A percentile compares a stretch with the other conserved stretches of the same genome.
phyloP scores from a whole-genome alignment of 441 rosid genomes.

The Croton setiger region DNA sequence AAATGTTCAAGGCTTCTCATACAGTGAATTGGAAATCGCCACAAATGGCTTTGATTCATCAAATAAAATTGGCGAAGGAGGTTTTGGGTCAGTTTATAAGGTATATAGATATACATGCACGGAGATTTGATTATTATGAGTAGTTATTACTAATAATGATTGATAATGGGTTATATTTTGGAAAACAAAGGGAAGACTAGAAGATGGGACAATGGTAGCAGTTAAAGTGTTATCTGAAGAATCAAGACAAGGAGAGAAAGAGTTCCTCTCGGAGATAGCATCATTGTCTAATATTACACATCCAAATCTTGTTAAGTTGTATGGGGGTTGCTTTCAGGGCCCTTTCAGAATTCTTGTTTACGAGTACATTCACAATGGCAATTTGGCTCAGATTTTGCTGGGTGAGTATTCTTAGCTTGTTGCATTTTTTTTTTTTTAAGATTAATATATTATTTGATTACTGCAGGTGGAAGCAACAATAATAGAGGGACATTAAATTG shows the following conservation, averaged over 20 bases:
- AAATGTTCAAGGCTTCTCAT: conserved; percentile 27
- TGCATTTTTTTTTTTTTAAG: too few relatives aligned
- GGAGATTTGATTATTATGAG: not conserved
- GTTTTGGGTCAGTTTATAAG: conserved; percentile 50
- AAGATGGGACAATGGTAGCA: conserved; percentile 40
- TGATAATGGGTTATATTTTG: conserved; percentile 1
- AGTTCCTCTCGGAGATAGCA: conserved; percentile 43
- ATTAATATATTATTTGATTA: not conserved
- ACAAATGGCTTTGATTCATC: conserved; percentile 36
- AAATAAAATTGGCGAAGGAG: conserved; percentile 50
- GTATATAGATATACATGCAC: conserved; percentile 5
- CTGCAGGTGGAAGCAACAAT: conserved; percentile 23
- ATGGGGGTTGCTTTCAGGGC: conserved; percentile 45
- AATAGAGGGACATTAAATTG: conserved; percentile 28
- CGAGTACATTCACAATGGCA: conserved; percentile 56
- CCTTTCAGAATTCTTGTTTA: conserved; percentile 50
- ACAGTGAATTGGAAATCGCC: conserved; percentile 31
- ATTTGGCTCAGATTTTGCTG: conserved; percentile 32
- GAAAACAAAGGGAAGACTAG: conserved; percentile 34
- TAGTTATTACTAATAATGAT: not conserved
- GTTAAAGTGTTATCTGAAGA: conserved; percentile 42
- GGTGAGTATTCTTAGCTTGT: conserved; percentile 16
- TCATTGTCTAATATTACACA: conserved; percentile 41
- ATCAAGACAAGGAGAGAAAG: conserved; percentile 46
- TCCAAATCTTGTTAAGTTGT: conserved; percentile 44